Conservation (phyloP, 148 eudicot species). For the Vaccinium corymbosum region DNA sequence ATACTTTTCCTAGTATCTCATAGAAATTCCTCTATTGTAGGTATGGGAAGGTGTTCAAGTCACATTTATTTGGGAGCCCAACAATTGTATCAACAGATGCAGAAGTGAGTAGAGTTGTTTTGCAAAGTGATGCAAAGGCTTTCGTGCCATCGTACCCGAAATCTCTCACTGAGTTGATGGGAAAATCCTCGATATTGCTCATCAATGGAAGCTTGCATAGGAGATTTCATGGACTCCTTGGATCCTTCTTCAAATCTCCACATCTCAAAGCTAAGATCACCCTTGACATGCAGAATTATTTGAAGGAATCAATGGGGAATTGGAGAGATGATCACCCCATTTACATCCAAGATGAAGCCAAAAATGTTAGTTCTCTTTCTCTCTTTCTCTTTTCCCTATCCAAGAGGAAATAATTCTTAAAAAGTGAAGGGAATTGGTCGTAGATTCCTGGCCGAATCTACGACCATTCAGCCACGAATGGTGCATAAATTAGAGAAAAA, state of each 20-base stretch:
- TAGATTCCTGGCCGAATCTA: background rate
- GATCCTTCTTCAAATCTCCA: conserved; percentile 69
- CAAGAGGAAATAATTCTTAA: background rate
- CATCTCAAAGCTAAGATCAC: conserved; percentile 72
- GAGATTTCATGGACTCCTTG: conserved; percentile 80
- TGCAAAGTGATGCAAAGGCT: conserved; percentile 70
- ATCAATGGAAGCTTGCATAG: conserved; percentile 80
- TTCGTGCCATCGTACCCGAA: conserved; percentile 94
- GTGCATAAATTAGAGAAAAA: background rate
- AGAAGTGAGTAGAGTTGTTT: conserved; percentile 67
- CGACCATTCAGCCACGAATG: background rate
- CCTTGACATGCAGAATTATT: conserved; percentile 49
- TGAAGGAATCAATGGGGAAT: conserved; percentile 46
- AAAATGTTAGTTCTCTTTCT: conserved; percentile 33
- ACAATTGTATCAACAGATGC: conserved; percentile 85
- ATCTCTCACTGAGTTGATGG: conserved; percentile 80
- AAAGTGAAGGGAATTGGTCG: background rate
- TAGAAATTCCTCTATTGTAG: conserved; percentile 22
- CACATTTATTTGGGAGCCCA: conserved; percentile 77
- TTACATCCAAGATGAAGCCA: conserved; percentile 76
- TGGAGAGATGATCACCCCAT: conserved; percentile 52
- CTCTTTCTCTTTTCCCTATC: background rate
- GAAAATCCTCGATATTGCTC: conserved; percentile 64
- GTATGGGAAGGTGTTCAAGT: conserved; percentile 90
- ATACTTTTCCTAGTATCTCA: background rate